Evolutionary conservation across 495 filamentous ascomycete genomes (phyloP).

Genomic region (Collariella sp.): DNA sequence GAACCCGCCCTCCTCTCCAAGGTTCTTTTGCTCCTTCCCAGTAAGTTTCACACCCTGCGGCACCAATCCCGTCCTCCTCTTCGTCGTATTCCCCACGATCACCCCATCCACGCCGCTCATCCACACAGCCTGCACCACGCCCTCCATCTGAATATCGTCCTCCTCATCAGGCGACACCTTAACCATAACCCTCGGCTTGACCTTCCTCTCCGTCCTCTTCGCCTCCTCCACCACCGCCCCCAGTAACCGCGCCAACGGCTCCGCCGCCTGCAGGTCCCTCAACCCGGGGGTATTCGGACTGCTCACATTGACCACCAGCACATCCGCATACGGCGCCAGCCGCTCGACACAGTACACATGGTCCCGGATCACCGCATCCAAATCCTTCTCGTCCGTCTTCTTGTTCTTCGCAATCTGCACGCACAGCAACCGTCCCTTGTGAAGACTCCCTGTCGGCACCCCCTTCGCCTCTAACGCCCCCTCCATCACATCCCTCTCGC

Average conservation of each 20-base stretch:
- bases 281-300: slow-evolving; percentile 93
- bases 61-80: slow-evolving; percentile 60
- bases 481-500: slow-evolving; percentile 63
- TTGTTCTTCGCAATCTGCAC: slow-evolving; percentile 99
- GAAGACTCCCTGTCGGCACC: slow-evolving; percentile 62
- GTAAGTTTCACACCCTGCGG: slow-evolving; percentile 56
- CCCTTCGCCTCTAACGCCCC: slow-evolving; percentile 53
- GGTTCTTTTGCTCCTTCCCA: slow-evolving; percentile 52
- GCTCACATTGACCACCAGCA: slow-evolving; percentile 93
- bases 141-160: slow-evolving; percentile 65
- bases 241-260: slow-evolving; percentile 71
- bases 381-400: slow-evolving; percentile 69
- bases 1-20: slow-evolving; percentile 77
- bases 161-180: slow-evolving; percentile 97
- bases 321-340: slow-evolving; percentile 79
- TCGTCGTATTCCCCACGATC: slow-evolving; percentile 97
- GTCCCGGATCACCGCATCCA: slow-evolving; percentile 73
- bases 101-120: slow-evolving; percentile 81
- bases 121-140: slow-evolving; percentile 81
- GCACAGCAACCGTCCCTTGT: slow-evolving; percentile 63
- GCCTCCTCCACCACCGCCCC: slow-evolving; percentile 75
- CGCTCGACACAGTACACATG: slow-evolving; percentile 79
- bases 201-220: slow-evolving; percentile 52
- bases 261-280: slow-evolving; percentile 69
- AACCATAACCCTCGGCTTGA: slow-evolving; percentile 83